phyloP scores from a whole-genome alignment of 208 protist species.

The Jaenimonas drosophilae region DNA sequence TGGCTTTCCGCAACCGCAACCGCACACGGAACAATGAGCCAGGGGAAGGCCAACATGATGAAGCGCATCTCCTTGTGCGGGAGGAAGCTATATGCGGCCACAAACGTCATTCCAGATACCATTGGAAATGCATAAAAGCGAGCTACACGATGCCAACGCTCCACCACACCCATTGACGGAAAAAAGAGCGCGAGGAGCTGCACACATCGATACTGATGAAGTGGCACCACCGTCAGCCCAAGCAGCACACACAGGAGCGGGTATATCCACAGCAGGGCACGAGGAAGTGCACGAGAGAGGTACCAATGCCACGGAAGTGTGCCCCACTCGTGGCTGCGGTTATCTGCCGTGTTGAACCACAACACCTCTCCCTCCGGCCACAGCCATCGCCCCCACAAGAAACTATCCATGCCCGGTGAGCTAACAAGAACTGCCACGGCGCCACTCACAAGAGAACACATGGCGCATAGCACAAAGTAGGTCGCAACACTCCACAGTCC shows the following conservation, averaged over 20 bases:
- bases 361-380: constrained; percentile 91
- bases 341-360: constrained; percentile 85
- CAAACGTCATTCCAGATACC: constrained; percentile 33
- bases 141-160: not conserved
- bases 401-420: constrained; percentile 55
- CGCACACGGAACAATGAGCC: constrained; percentile 57
- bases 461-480: too few species aligned
- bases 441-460: constrained; percentile 14
- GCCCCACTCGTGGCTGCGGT: constrained; percentile 81
- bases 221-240: constrained; percentile 5
- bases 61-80: constrained; percentile 94
- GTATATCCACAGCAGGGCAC: constrained; percentile 33
- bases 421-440: constrained; percentile 11
- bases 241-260: constrained; percentile 12
- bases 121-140: constrained; percentile 6
- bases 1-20: constrained; percentile 4
- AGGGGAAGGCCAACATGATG: constrained; percentile 82
- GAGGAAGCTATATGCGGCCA: constrained; percentile 75
- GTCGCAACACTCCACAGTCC: too few species aligned
- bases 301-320: constrained; percentile 79
- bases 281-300: constrained; percentile 67
- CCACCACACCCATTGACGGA: not conserved
- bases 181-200: too few species aligned
- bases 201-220: not conserved
- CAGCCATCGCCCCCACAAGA: constrained; percentile 68